Conservation (phyloP, 108 stramenopile species). For the Fistulifera solaris region DNA sequence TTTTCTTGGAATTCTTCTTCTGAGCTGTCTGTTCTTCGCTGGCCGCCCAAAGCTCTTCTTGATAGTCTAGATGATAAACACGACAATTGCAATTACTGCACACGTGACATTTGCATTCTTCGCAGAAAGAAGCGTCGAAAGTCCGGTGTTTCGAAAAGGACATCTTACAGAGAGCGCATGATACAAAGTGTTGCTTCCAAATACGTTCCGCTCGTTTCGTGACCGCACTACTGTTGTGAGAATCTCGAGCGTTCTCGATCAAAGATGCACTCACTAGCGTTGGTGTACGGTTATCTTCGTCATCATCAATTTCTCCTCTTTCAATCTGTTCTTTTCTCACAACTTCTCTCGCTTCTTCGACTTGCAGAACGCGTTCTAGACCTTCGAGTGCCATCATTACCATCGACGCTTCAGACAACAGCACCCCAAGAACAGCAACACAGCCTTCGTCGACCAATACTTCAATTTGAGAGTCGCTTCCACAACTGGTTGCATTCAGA, state of each 20-base stretch:
- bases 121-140: conserved; percentile 73
- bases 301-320: conserved; percentile 33
- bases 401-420: conserved; percentile 83
- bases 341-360: conserved; percentile 70
- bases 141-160: conserved; percentile 81
- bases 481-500: conserved; percentile 95
- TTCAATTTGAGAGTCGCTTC: conserved; percentile 89
- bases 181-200: conserved; percentile 93
- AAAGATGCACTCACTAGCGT: conserved; percentile 62
- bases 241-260: conserved; percentile 75
- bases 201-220: conserved; percentile 86
- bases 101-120: conserved; percentile 93
- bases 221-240: conserved; percentile 73
- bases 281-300: conserved; percentile 25
- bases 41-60: conserved; percentile 91
- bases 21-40: conserved; percentile 69
- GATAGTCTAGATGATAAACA: conserved; percentile 88
- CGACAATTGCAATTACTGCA: conserved; percentile 87
- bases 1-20: conserved; percentile 76
- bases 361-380: conserved; percentile 88
- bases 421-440: conserved; percentile 75
- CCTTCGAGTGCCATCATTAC: conserved; percentile 96
- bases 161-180: conserved; percentile 87
- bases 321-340: conserved; percentile 36
- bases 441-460: conserved; percentile 88